These are phyloP conservation scores for Leccinum imitatum DNA, from an alignment of 768 basidiomycete species.

Conservation along the genomic window DNA sequence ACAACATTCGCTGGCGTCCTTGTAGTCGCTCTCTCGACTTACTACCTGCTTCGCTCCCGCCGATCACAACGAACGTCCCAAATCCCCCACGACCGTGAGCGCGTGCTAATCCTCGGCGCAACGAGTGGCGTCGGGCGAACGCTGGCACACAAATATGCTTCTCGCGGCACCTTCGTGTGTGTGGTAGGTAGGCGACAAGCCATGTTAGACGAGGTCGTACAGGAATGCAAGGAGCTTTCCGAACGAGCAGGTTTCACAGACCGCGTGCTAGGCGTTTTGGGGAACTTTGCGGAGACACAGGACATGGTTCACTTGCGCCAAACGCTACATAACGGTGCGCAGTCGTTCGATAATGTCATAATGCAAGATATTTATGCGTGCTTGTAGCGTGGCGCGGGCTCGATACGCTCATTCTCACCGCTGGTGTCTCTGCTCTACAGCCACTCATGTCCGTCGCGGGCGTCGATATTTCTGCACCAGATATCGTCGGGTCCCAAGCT, in stretches of 20 bases:
- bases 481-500: constrained; percentile 38
- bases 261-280: constrained; percentile 50
- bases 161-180: constrained; percentile 73
- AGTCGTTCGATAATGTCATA: neutral
- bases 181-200: constrained; percentile 65
- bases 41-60: constrained; percentile 19
- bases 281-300: constrained; percentile 62
- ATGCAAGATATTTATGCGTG: neutral
- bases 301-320: constrained; percentile 66
- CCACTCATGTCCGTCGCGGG: constrained; percentile 75
- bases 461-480: constrained; percentile 35
- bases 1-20: constrained; percentile 13
- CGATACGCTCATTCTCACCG: constrained; percentile 79
- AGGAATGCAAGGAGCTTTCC: constrained; percentile 50
- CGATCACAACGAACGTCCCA: constrained; percentile 33
- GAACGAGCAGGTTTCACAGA: constrained; percentile 19
- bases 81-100: constrained; percentile 51
- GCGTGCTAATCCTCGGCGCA: constrained; percentile 80
- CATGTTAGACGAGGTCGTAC: constrained; percentile 55
- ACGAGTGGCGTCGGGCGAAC: constrained; percentile 79
- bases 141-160: constrained; percentile 68
- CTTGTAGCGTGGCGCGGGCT: constrained; percentile 72
- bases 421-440: constrained; percentile 80
- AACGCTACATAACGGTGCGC: constrained; percentile 50
- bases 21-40: constrained; percentile 12